A percentile compares a stretch with the other conserved stretches of the same genome.
phyloP scores from a whole-genome alignment of 179 eudicot species.

The Spinacia oleracea region DNA sequence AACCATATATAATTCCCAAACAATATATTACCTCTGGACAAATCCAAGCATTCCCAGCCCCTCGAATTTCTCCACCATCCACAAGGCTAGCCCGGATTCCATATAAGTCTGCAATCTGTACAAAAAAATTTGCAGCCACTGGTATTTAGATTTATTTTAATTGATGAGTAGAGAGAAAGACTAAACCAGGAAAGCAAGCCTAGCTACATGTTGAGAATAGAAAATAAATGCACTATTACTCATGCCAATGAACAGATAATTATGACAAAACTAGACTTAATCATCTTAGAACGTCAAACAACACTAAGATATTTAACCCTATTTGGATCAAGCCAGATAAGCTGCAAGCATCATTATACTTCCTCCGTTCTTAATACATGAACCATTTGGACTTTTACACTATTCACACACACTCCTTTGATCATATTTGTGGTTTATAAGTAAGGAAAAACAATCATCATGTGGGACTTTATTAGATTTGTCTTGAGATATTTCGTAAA shows the following conservation, averaged over 20 bases:
- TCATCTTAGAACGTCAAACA: background rate
- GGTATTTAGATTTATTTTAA: background rate
- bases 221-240: background rate
- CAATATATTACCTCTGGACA: conserved; percentile 78
- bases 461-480: no score
- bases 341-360: background rate
- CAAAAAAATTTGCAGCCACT: conserved; percentile 3
- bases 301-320: background rate
- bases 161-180: background rate
- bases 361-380: no score
- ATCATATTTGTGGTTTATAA: no score
- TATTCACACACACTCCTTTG: no score
- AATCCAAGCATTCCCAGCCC: conserved; percentile 99
- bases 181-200: background rate
- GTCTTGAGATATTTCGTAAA: no score
- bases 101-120: conserved; percentile 93
- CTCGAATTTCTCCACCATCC: conserved; percentile 99
- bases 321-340: background rate
- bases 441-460: no score
- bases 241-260: background rate
- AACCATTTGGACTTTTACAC: no score
- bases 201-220: background rate
- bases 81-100: conserved; percentile 94
- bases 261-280: conserved; percentile 12
- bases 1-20: conserved; percentile 13